A percentile compares a stretch with the other conserved stretches of the same genome.
Conservation (phyloP, 1,139 yeast species). For the Lodderomyces elongisporus region DNA sequence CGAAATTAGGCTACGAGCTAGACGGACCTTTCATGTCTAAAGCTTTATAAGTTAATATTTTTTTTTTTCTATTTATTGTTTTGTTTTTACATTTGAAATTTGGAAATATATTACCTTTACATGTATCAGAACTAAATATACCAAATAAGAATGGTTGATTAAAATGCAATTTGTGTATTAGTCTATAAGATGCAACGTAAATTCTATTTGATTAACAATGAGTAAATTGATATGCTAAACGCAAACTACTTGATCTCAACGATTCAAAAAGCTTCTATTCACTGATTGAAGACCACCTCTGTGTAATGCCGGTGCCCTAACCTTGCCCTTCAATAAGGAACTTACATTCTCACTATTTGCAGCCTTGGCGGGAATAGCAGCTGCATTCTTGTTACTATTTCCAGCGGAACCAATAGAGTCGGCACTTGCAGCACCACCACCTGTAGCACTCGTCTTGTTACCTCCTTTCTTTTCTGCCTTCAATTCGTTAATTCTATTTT, state of each 20-base stretch:
- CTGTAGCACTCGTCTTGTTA: too few relatives aligned
- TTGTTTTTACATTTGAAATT: neutral
- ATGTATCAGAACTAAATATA: too few relatives aligned
- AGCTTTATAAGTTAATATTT: constrained; percentile 7
- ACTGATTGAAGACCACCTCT: constrained; percentile 30
- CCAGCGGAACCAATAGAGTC: constrained; percentile 6
- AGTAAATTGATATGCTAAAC: too few relatives aligned
- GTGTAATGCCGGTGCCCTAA: constrained; percentile 41
- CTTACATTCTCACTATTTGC: constrained; percentile 29
- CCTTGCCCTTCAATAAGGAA: constrained; percentile 33
- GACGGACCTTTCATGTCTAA: constrained; percentile 96
- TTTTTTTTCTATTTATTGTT: neutral
- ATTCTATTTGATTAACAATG: too few relatives aligned
- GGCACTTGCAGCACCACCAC: constrained; percentile 8
- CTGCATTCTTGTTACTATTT: constrained; percentile 3
- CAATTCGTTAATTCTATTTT: constrained; percentile 27
- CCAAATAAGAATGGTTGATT: too few relatives aligned
- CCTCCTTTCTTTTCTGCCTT: constrained; percentile 19
- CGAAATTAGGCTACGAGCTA: constrained; percentile 80
- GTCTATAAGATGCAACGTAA: too few relatives aligned
- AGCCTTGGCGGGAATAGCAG: constrained; percentile 14
- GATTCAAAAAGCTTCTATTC: constrained; percentile 12
- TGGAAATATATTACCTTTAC: too few relatives aligned
- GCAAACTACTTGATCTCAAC: too few relatives aligned
- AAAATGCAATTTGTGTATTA: too few relatives aligned